Conservation (phyloP, 148 eudicot species). For the Selenicereus undatus region DNA sequence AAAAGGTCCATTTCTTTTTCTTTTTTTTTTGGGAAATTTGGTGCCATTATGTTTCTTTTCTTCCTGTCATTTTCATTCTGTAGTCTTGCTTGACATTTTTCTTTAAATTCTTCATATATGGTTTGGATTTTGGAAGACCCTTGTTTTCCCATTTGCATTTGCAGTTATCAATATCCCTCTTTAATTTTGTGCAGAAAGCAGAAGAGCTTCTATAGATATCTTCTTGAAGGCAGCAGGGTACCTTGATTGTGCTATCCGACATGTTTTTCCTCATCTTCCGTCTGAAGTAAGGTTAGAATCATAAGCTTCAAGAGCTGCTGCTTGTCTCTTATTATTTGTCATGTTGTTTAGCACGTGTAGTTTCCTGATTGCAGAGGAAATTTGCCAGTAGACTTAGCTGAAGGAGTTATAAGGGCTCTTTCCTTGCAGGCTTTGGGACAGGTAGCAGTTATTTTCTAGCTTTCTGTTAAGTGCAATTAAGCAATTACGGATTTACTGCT, state of each 20-base stretch:
- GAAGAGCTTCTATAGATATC: slow-evolving; percentile 79
- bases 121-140: not conserved
- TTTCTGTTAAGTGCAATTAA: slow-evolving; percentile 6
- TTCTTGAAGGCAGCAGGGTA: slow-evolving; percentile 94
- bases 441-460: slow-evolving; percentile 43
- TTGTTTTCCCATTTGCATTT: not conserved
- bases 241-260: slow-evolving; percentile 94
- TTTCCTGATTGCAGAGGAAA: slow-evolving; percentile 58
- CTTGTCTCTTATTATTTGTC: slow-evolving; percentile 6
- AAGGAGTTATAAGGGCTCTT: slow-evolving; percentile 91
- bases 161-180: not conserved
- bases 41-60: not conserved
- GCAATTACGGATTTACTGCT: slow-evolving; percentile 4
- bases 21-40: not conserved
- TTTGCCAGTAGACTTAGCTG: slow-evolving; percentile 91
- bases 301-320: not conserved
- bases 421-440: slow-evolving; percentile 93
- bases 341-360: slow-evolving; percentile 5
- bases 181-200: slow-evolving; percentile 57
- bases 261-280: slow-evolving; percentile 79
- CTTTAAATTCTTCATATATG: not conserved
- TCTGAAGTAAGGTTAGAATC: slow-evolving; percentile 60
- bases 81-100: not conserved
- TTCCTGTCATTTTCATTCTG: not conserved
- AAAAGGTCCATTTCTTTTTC: not conserved